These are phyloP conservation scores for Salix koriyanagi DNA, from an alignment of 345 rosid species.

Conservation along the genomic window DNA sequence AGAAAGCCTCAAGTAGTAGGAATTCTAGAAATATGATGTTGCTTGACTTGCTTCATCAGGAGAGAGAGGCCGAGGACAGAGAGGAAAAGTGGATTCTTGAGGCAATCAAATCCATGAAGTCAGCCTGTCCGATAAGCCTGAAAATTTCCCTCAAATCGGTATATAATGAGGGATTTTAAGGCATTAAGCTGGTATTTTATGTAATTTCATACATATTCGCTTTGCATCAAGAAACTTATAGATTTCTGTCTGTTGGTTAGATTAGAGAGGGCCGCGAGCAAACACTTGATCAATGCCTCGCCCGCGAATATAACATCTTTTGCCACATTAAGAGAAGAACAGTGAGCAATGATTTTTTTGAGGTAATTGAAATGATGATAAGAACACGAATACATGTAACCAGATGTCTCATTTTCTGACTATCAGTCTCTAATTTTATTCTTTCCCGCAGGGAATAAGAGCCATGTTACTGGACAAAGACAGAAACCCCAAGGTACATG, in stretches of 20 bases:
- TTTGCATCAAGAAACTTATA: too few species aligned
- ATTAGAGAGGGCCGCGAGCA: constrained; percentile 22
- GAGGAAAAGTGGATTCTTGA: constrained; percentile 20
- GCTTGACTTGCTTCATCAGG: background rate
- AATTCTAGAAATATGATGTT: background rate
- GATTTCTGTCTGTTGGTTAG: background rate
- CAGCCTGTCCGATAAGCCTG: constrained; percentile 24
- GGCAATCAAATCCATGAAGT: constrained; percentile 20
- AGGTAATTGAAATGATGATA: constrained; percentile 10
- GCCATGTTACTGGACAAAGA: background rate
- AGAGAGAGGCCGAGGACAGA: background rate
- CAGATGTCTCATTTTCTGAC: too few species aligned
- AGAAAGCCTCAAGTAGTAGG: background rate
- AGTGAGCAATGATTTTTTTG: constrained; percentile 21
- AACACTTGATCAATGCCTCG: constrained; percentile 16
- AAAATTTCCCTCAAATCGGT: constrained; percentile 28
- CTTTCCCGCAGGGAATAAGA: background rate
- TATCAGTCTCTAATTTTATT: background rate
- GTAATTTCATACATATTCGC: background rate
- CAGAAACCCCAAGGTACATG: background rate
- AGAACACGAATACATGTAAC: background rate
- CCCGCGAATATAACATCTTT: constrained; percentile 10
- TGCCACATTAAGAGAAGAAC: constrained; percentile 19
- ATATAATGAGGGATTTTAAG: background rate
- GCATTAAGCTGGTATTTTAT: background rate